phyloP scores from a whole-genome alignment of 345 rosid genomes.

The Nephelium lappaceum region DNA sequence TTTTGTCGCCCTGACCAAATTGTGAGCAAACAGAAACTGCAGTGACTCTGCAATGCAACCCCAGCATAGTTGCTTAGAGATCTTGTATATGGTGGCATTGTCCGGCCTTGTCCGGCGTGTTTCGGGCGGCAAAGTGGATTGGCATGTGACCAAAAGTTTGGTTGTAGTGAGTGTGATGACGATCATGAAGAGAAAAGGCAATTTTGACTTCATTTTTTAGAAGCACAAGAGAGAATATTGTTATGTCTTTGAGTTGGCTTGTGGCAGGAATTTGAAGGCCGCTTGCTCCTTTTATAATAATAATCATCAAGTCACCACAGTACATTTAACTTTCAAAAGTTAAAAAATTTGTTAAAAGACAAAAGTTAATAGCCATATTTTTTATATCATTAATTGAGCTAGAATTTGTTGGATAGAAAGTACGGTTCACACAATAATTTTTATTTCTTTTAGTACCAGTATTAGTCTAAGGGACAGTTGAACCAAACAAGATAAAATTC shows the following conservation, averaged over 20 bases:
- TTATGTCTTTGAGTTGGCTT: not conserved
- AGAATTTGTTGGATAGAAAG: no score
- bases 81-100: slow-evolving; percentile 41
- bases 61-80: slow-evolving; percentile 62
- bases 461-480: no score
- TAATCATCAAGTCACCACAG: no score
- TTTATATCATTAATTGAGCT: no score
- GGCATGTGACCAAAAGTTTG: slow-evolving; percentile 17
- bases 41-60: slow-evolving; percentile 76
- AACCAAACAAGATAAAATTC: no score
- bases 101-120: slow-evolving; percentile 24
- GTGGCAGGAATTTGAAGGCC: slow-evolving; percentile 10
- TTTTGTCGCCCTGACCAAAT: slow-evolving; percentile 62
- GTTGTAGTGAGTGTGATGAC: slow-evolving; percentile 16
- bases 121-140: slow-evolving; percentile 10
- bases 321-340: no score
- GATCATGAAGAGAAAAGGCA: slow-evolving; percentile 33
- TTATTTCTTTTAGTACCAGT: no score
- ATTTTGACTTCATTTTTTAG: slow-evolving; percentile 36
- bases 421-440: no score
- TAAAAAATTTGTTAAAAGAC: no score
- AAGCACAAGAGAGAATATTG: not conserved
- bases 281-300: not conserved
- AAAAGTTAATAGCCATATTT: no score
- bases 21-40: slow-evolving; percentile 69